Evolutionary conservation across 768 basidiomycete genomes (phyloP), one percentile per base, ranked within the genome.

Genomic region (Pleurotus sapidus): DNA sequence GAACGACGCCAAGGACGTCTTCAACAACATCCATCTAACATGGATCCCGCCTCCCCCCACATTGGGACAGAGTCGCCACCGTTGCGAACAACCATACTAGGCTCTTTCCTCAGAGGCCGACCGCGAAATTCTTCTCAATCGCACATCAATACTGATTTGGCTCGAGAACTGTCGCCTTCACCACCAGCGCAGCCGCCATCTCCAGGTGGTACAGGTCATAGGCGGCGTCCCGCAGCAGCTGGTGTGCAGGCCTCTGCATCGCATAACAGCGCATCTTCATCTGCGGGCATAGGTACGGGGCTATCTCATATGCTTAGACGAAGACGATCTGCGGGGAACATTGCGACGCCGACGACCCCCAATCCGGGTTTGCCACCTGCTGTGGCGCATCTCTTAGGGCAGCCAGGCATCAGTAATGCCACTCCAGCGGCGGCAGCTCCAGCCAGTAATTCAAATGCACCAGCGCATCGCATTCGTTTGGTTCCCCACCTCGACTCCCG

Each of bases 401-500:
- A 39, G 14, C 47, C 49, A 20, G 56, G 49, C 12, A 27, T 46
- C 46, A 18, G 30, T 57, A 45, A 18, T 63, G 55, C 7, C 57
- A 49, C 58, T 37, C 14, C 43, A 55, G 12, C 39, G 56, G 65
- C 51, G 25, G 66, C 64, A 64, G 23, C 66, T 60, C 20, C 63
- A 67, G 24, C 63, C 67, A 40, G 59, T 67, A 5, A 60, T 67
- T 17, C 67, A 34, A 49, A 50, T 18, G 55, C 61, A 20, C 25
- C 63, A 18, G 30, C 60, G 4, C 88, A 91, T 66, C 89, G 92
- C 60, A 92, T 98, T 66, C 89, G 95, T 15, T 87, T 99, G 54
- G 96, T 98, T 8, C 96, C 96, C 11, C 93, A 98, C 66, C 86
- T 98, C 65, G 96, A 98, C 70, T 86, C 88, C 18, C 84, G 90